phyloP scores from a whole-genome alignment of 345 rosid species.

The Bretschneidera sinensis region DNA sequence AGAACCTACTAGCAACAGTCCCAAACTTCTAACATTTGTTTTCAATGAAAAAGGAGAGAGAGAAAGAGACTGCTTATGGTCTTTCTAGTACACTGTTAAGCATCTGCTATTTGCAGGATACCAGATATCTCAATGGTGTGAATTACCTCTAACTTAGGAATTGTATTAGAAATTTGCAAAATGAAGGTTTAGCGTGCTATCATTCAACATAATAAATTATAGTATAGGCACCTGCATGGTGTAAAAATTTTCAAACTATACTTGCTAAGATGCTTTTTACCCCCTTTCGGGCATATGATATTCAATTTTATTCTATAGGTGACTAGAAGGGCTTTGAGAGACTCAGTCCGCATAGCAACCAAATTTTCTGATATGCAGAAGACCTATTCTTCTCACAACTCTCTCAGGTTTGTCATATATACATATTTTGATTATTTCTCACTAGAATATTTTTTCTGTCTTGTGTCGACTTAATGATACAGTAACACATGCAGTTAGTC shows the following conservation, averaged over 20 bases:
- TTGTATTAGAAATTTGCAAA: no score
- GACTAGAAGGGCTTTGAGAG: slow-evolving; percentile 77
- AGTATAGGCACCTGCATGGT: no score
- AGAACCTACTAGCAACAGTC: background rate
- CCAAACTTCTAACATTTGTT: background rate
- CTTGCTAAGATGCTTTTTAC: background rate
- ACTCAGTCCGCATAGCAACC: slow-evolving; percentile 72
- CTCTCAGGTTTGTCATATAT: slow-evolving; percentile 45
- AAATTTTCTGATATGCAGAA: slow-evolving; percentile 81
- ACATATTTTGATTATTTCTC: slow-evolving; percentile 7
- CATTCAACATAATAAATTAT: no score
- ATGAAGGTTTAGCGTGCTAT: no score
- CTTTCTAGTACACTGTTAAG: no score
- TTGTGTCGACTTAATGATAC: background rate
- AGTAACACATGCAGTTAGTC: background rate
- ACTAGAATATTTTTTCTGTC: background rate
- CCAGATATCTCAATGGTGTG: no score
- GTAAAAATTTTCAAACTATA: background rate
- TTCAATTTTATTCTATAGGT: slow-evolving; percentile 41
- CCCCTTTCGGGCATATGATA: background rate
- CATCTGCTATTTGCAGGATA: no score
- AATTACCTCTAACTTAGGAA: no score
- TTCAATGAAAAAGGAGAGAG: no score
- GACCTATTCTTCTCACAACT: slow-evolving; percentile 48
- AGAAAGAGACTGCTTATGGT: no score